phyloP scores from a whole-genome alignment of 306 rosid genomes.

The Fagus sylvatica region DNA sequence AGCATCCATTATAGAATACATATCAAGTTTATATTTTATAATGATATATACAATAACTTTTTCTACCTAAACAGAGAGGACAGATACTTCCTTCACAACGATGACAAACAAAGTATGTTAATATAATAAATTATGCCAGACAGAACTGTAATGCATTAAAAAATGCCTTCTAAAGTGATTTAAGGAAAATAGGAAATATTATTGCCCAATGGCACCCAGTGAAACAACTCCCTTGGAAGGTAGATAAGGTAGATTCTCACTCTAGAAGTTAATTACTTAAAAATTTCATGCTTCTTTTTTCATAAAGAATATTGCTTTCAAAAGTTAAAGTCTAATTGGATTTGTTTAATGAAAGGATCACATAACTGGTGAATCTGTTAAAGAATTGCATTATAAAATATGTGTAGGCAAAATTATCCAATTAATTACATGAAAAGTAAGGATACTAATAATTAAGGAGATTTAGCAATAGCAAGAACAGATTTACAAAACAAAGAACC shows the following conservation, averaged over 20 bases:
- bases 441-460: background rate
- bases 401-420: background rate
- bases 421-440: background rate
- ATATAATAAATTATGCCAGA: too few relatives aligned
- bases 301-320: background rate
- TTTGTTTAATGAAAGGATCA: background rate
- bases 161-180: too few relatives aligned
- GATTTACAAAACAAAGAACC: background rate
- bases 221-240: too few relatives aligned
- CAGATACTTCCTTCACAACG: too few relatives aligned
- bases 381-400: too few relatives aligned
- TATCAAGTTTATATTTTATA: conserved; percentile 9
- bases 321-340: background rate
- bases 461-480: background rate
- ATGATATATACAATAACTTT: background rate
- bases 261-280: background rate
- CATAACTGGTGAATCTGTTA: background rate
- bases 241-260: too few relatives aligned
- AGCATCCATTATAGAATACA: conserved; percentile 14
- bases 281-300: conserved; percentile 14
- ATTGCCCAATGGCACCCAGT: too few relatives aligned
- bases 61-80: too few relatives aligned
- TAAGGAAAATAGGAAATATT: too few relatives aligned
- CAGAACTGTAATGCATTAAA: background rate
- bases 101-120: too few relatives aligned